Evolutionary conservation across 2,329 filamentous ascomycete species (phyloP).

Genomic region (Aspergillus brunneoviolaceus): DNA sequence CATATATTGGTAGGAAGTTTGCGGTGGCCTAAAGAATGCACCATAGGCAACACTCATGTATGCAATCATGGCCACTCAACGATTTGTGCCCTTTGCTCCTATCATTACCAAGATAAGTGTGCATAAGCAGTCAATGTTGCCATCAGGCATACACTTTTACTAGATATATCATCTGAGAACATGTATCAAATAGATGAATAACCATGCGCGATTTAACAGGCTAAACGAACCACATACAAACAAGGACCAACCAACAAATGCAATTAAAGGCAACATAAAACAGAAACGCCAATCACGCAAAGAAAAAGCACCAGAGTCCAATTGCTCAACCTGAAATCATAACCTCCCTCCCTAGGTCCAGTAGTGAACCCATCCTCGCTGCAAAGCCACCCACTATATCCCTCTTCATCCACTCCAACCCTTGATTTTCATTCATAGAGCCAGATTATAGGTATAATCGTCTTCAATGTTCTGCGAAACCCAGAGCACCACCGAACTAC

Average conservation of each 20-base stretch:
- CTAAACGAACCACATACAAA: not conserved
- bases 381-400: not conserved
- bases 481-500: slow-evolving; percentile 65
- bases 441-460: slow-evolving; percentile 69
- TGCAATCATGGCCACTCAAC: too few species aligned
- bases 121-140: too few species aligned
- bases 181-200: not conserved
- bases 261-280: not conserved
- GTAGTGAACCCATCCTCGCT: slow-evolving; percentile 1
- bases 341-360: not conserved
- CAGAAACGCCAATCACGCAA: not conserved
- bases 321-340: not conserved
- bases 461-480: slow-evolving; percentile 72
- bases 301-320: not conserved
- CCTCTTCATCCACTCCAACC: not conserved
- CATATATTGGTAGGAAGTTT: not conserved
- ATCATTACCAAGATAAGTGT: too few species aligned
- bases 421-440: slow-evolving; percentile 47
- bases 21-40: too few species aligned
- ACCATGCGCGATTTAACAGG: not conserved
- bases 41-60: too few species aligned
- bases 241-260: not conserved
- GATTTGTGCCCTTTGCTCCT: too few species aligned
- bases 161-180: not conserved
- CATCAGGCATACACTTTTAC: too few species aligned